Conservation (phyloP, 495 filamentous ascomycete genomes). For the Penicillium atrosanguineum region DNA sequence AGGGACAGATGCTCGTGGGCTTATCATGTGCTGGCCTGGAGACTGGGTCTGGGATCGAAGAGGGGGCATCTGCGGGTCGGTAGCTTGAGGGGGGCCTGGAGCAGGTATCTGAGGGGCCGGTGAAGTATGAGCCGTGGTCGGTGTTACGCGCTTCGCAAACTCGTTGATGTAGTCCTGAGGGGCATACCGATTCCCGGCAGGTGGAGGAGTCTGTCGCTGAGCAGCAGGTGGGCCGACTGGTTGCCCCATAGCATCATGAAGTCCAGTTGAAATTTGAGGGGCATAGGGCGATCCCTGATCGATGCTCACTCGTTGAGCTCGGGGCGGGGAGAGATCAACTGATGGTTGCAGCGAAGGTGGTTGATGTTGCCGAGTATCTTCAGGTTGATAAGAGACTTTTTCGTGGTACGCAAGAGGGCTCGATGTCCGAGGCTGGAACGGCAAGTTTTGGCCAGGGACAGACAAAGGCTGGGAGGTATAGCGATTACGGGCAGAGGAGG, state of each 20-base stretch:
- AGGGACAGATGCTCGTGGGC: slow-evolving; percentile 47
- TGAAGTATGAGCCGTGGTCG: slow-evolving; percentile 32
- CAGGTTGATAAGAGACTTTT: slow-evolving; percentile 39
- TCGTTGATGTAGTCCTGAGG: slow-evolving; percentile 51
- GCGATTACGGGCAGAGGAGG: slow-evolving; percentile 40
- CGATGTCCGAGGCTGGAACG: slow-evolving; percentile 80
- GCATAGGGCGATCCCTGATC: slow-evolving; percentile 20
- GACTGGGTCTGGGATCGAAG: slow-evolving; percentile 87
- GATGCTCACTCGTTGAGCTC: slow-evolving; percentile 12
- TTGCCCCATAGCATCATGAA: slow-evolving; percentile 1
- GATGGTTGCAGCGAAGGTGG: slow-evolving; percentile 29
- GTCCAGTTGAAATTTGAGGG: slow-evolving; percentile 8
- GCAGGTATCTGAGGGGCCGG: slow-evolving; percentile 36
- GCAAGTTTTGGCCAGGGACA: slow-evolving; percentile 50
- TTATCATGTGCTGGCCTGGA: slow-evolving; percentile 57
- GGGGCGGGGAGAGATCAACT: slow-evolving; percentile 25
- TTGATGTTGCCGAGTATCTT: slow-evolving; percentile 19
- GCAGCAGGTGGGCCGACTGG: slow-evolving; percentile 7
- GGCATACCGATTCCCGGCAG: slow-evolving; percentile 38
- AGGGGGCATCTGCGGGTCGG: slow-evolving; percentile 41
- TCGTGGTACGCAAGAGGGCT: slow-evolving; percentile 74
- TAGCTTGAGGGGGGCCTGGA: slow-evolving; percentile 20
- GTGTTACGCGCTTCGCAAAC: slow-evolving; percentile 50
- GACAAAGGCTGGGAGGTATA: slow-evolving; percentile 50
- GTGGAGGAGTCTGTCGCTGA: slow-evolving; percentile 29